Evolutionary conservation across 73 alveolate species (phyloP).

Genomic region (Paramecium biaurelia): DNA sequence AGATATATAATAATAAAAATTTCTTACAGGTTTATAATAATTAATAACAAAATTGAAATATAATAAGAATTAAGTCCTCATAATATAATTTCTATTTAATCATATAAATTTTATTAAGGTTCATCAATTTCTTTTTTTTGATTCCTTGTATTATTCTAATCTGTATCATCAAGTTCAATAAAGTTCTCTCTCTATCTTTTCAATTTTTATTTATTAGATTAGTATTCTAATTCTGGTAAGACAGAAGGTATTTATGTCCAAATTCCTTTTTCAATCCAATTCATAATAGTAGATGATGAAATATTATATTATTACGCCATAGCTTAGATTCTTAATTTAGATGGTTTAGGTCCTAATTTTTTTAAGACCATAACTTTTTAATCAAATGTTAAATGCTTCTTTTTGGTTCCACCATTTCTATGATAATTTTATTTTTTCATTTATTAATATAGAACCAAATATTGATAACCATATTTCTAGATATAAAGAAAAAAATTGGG

Average conservation of each 20-base stretch:
- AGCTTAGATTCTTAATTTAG: slow-evolving; percentile 10
- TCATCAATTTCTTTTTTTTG: not conserved
- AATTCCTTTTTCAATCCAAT: slow-evolving; percentile 10
- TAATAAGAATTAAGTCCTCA: not conserved
- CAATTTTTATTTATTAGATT: not conserved
- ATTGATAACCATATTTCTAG: not conserved
- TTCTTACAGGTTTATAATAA: too few species aligned
- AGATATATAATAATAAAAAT: not conserved
- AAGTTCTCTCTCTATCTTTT: not conserved
- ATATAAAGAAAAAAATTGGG: not conserved
- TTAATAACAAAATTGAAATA: not conserved
- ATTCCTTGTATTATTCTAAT: not conserved
- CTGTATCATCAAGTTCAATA: not conserved
- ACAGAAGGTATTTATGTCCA: not conserved
- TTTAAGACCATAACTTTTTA: not conserved
- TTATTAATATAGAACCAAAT: not conserved
- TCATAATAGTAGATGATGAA: not conserved
- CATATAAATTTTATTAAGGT: not conserved
- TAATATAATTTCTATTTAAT: not conserved
- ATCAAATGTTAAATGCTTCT: not conserved
- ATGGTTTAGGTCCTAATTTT: not conserved
- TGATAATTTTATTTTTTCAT: not conserved
- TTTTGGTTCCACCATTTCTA: slow-evolving; percentile 1
- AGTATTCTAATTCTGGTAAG: not conserved
- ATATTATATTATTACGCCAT: not conserved